Base-by-base conservation (phyloP, 176 grass and related monocot genomes). In the Canna indica region DNA sequence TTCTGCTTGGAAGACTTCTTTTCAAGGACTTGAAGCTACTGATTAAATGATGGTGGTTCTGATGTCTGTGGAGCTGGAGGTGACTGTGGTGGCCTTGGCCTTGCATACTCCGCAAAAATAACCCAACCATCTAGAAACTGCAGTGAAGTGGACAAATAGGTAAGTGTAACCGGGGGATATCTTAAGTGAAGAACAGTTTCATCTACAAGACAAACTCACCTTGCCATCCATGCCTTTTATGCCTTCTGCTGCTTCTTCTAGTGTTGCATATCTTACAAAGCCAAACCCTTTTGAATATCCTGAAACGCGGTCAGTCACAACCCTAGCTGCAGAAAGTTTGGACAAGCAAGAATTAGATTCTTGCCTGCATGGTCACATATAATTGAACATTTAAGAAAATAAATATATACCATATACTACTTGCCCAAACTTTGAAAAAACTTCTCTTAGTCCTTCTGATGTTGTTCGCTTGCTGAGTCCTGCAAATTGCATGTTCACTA, bases 221-320 rank as follows among this genome's bases (percentile, higher is more conserved):
- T 90, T 95, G 64, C 91, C 91, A 68, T 95, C 87, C 91, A 95
- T 90, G 73, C 87, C 77, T 76, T 95, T 78, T 59, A 95, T 95
- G 33, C 79, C 91, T 73, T 77, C 77, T 33, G 34, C 79, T 39
- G 91, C 86, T 70, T 89, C 90, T 81, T 85, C 77, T 18, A 95
- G 53, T n/a, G 83, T 83, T 1, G 84, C 73, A 81, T 95, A 95
- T 85, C 79, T 87, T 13, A 95, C 91, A 73, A 95, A 95, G 46
- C 84, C 91, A 76, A 95, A 95, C 11, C 91, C 91, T 81, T 82
- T 87, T 8, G 91, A 95, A 79, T 90, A 95, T 73, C 91, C 84
- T 34, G 87, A 87, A n/a, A 90, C 69, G 69, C 87, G 83, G 75
- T 95, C 91, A 1, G 86, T 87, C 73, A 90, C 80, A 59, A 95